A percentile compares a stretch with the other conserved stretches of the same genome.
phyloP scores from a whole-genome alignment of 2,329 filamentous ascomycete genomes.

The Dothideomycetidae sp. region DNA sequence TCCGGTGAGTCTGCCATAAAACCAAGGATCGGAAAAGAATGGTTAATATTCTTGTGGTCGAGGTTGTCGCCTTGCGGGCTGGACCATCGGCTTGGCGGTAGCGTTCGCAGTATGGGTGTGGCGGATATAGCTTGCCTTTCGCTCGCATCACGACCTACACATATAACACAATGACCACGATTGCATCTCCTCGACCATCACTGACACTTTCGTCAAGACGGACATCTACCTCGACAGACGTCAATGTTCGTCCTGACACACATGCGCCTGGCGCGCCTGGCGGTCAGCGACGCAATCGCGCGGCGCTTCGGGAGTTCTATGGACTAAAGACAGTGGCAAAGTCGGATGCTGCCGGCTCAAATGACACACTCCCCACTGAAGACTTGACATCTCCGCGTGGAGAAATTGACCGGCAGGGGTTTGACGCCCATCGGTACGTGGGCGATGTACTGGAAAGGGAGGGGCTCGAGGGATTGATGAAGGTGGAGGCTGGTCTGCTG shows the following conservation, averaged over 20 bases:
- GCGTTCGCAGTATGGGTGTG: too few relatives aligned
- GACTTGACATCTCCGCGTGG: conserved; percentile 3
- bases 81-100: too few relatives aligned
- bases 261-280: conserved; percentile 29
- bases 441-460: conserved; percentile 45
- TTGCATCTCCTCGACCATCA: conserved; percentile 45
- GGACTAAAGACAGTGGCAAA: conserved; percentile 49
- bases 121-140: too few relatives aligned
- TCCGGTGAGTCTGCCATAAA: neutral
- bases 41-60: too few relatives aligned
- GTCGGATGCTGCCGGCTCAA: conserved; percentile 19
- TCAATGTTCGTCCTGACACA: conserved; percentile 31
- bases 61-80: too few relatives aligned
- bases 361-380: neutral
- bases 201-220: conserved; percentile 55
- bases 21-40: too few relatives aligned
- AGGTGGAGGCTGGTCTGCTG: conserved; percentile 55
- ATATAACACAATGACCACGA: conserved; percentile 43
- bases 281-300: conserved; percentile 54
- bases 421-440: conserved; percentile 59
- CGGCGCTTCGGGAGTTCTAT: conserved; percentile 87
- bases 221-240: conserved; percentile 51
- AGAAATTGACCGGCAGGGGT: conserved; percentile 28
- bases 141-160: too few relatives aligned
- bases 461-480: conserved; percentile 53